Evolutionary conservation across 176 grass and related monocot species (phyloP).

Genomic region (Guadua angustifolia): DNA sequence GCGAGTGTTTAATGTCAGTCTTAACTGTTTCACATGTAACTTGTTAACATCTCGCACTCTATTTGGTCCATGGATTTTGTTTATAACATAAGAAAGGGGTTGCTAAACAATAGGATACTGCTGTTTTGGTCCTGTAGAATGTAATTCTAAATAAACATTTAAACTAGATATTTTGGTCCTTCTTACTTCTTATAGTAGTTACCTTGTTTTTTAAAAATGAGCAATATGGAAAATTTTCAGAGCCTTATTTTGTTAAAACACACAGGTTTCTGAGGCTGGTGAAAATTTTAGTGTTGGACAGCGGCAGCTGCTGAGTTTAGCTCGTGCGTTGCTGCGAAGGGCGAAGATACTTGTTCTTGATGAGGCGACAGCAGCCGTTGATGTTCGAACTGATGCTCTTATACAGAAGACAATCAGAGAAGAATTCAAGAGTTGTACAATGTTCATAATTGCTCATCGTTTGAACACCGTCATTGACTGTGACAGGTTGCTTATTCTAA

Average conservation of each 20-base stretch:
- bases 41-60: conserved; percentile 4
- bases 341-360: conserved; percentile 98
- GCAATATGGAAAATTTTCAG: not conserved
- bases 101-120: conserved; percentile 27
- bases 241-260: conserved; percentile 11
- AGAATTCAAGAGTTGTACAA: conserved; percentile 98
- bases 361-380: conserved; percentile 97
- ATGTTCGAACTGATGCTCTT: conserved; percentile 96
- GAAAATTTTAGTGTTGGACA: conserved; percentile 99
- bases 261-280: conserved; percentile 89
- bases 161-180: not conserved
- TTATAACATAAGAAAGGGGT: not conserved
- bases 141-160: not conserved
- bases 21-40: conserved; percentile 13
- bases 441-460: conserved; percentile 95
- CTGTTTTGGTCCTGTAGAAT: not conserved
- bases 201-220: not conserved
- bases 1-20: not conserved
- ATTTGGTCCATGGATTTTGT: not conserved
- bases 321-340: conserved; percentile 90
- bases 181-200: not conserved
- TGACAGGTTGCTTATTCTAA: conserved; percentile 89
- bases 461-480: conserved; percentile 97
- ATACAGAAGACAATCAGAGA: conserved; percentile 99
- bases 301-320: conserved; percentile 85